Evolutionary conservation across 345 rosid genomes (phyloP).

Genomic region (Salix caprea): DNA sequence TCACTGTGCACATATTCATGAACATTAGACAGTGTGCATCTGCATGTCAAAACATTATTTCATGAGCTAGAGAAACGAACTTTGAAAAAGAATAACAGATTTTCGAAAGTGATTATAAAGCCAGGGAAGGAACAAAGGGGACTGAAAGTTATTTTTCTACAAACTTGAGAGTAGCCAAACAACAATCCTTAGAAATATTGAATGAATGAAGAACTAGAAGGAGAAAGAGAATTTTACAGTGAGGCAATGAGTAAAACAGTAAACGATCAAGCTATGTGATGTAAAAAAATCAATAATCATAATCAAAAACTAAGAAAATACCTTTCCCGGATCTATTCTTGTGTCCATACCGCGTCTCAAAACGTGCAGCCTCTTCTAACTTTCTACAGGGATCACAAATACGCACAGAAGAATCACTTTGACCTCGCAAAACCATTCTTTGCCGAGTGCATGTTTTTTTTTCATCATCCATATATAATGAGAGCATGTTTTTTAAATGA

Average conservation of each 20-base stretch:
- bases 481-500: too few relatives aligned
- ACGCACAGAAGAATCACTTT: conserved; percentile 88
- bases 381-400: conserved; percentile 89
- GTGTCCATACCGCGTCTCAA: conserved; percentile 74
- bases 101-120: too few relatives aligned
- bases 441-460: conserved; percentile 44
- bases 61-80: neutral
- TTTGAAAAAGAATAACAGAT: neutral
- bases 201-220: neutral
- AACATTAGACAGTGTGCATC: neutral
- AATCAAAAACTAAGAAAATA: conserved; percentile 7
- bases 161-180: neutral
- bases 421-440: conserved; percentile 78
- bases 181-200: neutral
- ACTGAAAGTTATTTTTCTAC: neutral
- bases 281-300: neutral
- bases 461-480: too few relatives aligned
- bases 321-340: conserved; percentile 58
- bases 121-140: neutral
- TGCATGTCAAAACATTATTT: neutral
- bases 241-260: neutral
- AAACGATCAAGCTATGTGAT: neutral
- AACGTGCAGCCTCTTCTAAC: conserved; percentile 85
- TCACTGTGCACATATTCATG: neutral
- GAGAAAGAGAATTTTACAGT: neutral